Percentiles rank a stretch among this genome's conserved stretches.
phyloP scores from a whole-genome alignment of 163 green algal species.

The Chlorella variabilis region DNA sequence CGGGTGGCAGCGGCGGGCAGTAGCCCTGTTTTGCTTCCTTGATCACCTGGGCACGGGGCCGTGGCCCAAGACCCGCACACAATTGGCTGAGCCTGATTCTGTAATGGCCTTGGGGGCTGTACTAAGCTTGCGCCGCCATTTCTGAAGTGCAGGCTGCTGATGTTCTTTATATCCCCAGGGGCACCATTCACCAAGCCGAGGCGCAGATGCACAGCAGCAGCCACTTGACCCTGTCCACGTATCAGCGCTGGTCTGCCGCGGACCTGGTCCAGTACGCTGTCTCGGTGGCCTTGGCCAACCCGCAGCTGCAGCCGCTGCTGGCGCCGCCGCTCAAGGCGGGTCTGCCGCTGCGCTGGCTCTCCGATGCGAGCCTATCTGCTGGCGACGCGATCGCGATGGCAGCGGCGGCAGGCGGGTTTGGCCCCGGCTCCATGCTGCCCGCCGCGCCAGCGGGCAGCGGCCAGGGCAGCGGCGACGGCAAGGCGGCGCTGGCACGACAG shows the following conservation, averaged over 20 bases:
- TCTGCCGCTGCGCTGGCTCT: conserved; percentile 54
- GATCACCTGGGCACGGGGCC: no score
- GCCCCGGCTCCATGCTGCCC: no score
- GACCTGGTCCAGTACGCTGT: conserved; percentile 51
- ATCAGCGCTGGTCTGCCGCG: conserved; percentile 69
- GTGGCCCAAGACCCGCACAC: no score
- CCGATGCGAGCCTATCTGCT: background rate
- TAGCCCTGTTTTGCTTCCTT: no score
- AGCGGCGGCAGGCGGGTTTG: conserved; percentile 11
- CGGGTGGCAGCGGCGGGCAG: no score
- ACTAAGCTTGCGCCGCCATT: no score
- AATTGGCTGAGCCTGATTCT: no score
- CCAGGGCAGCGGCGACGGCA: background rate
- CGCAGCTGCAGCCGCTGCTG: conserved; percentile 33
- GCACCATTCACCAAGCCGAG: conserved; percentile 83
- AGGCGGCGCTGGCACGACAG: conserved; percentile 2
- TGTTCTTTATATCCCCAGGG: conserved; percentile 92
- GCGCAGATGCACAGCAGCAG: conserved; percentile 54
- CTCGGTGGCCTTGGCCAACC: conserved; percentile 46
- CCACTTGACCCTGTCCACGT: conserved; percentile 91
- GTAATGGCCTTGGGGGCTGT: no score
- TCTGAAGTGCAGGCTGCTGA: conserved; percentile 77
- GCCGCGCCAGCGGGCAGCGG: conserved; percentile 19
- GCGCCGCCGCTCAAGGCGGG: conserved; percentile 54
- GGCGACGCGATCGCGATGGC: background rate